These are phyloP conservation scores for Penicillium ochrochloron DNA, from an alignment of 495 filamentous ascomycete species.

Conservation along the genomic window DNA sequence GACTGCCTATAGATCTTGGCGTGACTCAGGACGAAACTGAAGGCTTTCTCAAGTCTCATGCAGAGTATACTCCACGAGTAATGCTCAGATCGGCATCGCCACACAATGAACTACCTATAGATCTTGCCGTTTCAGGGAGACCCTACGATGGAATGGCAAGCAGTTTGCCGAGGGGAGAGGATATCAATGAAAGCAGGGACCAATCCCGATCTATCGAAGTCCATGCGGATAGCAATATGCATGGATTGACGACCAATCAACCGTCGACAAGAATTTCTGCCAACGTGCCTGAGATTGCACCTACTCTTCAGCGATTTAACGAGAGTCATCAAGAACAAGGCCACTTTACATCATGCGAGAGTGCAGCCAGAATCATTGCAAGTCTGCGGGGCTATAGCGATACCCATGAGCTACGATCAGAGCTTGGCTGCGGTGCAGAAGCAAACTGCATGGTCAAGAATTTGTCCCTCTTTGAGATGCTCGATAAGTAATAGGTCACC, in stretches of 20 bases:
- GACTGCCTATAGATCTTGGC: slow-evolving; percentile 11
- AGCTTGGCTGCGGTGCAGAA: slow-evolving; percentile 45
- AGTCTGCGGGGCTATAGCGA: slow-evolving; percentile 35
- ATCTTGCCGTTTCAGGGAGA: background rate
- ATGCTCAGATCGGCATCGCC: background rate
- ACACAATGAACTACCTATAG: background rate
- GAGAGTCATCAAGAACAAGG: slow-evolving; percentile 11
- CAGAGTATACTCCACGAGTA: slow-evolving; percentile 14
- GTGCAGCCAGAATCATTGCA: slow-evolving; percentile 36
- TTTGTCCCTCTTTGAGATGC: slow-evolving; percentile 43
- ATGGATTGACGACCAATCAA: background rate
- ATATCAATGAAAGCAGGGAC: background rate
- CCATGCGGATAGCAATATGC: background rate
- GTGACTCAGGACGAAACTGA: slow-evolving; percentile 18
- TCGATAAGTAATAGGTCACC: slow-evolving; percentile 35
- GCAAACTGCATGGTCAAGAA: slow-evolving; percentile 48
- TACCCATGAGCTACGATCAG: slow-evolving; percentile 39
- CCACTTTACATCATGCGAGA: slow-evolving; percentile 31
- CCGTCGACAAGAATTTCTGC: background rate
- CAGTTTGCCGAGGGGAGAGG: background rate
- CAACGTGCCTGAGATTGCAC: background rate
- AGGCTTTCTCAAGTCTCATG: slow-evolving; percentile 20
- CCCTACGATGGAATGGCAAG: background rate
- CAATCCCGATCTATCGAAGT: background rate
- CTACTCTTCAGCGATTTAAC: background rate